phyloP scores from a whole-genome alignment of 163 green algal species.

The Trebouxia gelatinosa region DNA sequence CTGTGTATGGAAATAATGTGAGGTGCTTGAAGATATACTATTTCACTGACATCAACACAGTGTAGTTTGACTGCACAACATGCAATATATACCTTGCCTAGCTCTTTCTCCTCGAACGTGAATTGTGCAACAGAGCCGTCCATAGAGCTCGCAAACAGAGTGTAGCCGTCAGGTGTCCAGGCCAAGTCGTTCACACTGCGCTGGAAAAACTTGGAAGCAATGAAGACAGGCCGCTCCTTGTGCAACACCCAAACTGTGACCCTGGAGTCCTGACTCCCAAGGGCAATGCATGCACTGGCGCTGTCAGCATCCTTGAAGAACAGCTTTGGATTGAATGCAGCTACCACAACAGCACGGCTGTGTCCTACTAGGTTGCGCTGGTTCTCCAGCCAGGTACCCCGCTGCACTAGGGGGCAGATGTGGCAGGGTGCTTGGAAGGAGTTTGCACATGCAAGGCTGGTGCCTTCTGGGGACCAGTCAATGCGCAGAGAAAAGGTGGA shows the following conservation, averaged over 20 bases:
- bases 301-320: constrained; percentile 53
- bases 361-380: constrained; percentile 68
- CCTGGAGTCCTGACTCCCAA: constrained; percentile 67
- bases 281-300: constrained; percentile 40
- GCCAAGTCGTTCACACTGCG: constrained; percentile 73
- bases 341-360: constrained; percentile 64
- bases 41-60: too few species aligned
- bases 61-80: neutral
- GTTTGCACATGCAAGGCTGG: constrained; percentile 57
- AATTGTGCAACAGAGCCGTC: constrained; percentile 65
- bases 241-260: constrained; percentile 45
- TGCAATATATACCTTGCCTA: constrained; percentile 58
- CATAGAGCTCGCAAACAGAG: constrained; percentile 74
- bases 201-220: constrained; percentile 60
- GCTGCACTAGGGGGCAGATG: constrained; percentile 55
- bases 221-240: constrained; percentile 46
- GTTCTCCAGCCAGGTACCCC: constrained; percentile 59
- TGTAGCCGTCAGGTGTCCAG: constrained; percentile 76
- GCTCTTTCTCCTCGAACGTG: constrained; percentile 62
- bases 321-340: constrained; percentile 70
- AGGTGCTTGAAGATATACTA: too few species aligned
- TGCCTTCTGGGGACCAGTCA: constrained; percentile 68
- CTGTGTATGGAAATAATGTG: too few species aligned
- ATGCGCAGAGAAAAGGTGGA: constrained; percentile 76
- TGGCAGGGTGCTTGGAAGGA: constrained; percentile 56